A percentile compares a stretch with the other conserved stretches of the same genome.
Conservation (phyloP, 176 grass and related monocot species). For the Oryza officinalis region DNA sequence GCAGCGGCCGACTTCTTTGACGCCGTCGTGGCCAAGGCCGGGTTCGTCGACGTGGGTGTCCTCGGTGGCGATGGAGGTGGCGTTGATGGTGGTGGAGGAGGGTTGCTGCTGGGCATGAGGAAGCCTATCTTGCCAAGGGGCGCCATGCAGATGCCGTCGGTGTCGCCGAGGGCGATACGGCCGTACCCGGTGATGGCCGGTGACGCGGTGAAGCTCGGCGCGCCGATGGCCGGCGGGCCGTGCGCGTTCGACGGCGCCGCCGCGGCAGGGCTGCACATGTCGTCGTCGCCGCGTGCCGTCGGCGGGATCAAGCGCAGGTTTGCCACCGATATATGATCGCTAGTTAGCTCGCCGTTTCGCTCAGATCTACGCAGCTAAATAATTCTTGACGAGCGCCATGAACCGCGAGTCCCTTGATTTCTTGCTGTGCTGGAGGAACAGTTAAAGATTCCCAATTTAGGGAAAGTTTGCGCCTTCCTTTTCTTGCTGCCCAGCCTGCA, state of each 20-base stretch:
- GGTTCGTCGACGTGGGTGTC: slow-evolving; percentile 31
- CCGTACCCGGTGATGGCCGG: slow-evolving; percentile 42
- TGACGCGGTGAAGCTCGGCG: slow-evolving; percentile 24
- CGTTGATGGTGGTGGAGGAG: slow-evolving; percentile 19
- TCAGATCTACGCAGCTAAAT: slow-evolving; percentile 33
- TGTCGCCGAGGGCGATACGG: slow-evolving; percentile 47
- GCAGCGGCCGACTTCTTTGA: slow-evolving; percentile 34
- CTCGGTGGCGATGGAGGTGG: background rate
- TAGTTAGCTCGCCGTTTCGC: background rate
- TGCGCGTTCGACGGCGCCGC: slow-evolving; percentile 34
- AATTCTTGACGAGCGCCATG: slow-evolving; percentile 13
- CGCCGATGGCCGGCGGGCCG: slow-evolving; percentile 40
- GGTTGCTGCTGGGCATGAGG: slow-evolving; percentile 16
- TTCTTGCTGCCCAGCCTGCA: background rate
- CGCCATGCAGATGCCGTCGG: slow-evolving; percentile 22
- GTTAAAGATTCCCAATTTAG: slow-evolving; percentile 28
- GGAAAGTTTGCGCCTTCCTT: slow-evolving; percentile 37
- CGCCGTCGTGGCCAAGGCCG: slow-evolving; percentile 2
- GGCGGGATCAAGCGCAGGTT: slow-evolving; percentile 85
- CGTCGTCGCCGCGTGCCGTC: slow-evolving; percentile 30
- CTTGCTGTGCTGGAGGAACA: background rate
- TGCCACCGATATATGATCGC: slow-evolving; percentile 17
- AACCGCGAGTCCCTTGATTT: slow-evolving; percentile 2
- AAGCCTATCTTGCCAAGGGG: slow-evolving; percentile 28
- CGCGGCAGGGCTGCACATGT: slow-evolving; percentile 56